These are phyloP conservation scores for Aspergillus transmontanensis DNA, from an alignment of 2,329 filamentous ascomycete genomes.

Conservation along the genomic window DNA sequence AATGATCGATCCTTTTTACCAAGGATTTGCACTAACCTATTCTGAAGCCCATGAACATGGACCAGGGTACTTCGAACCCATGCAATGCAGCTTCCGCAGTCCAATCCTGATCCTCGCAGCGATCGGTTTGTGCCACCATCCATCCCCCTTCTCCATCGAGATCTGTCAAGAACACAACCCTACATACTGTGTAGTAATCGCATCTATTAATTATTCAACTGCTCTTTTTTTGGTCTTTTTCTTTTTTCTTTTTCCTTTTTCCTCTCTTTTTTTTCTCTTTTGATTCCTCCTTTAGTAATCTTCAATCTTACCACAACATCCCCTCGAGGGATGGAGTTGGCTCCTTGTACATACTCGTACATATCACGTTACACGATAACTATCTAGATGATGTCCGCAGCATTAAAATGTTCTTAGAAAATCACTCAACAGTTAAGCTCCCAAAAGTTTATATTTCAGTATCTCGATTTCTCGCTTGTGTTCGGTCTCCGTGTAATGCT, in stretches of 20 bases:
- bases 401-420: neutral
- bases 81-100: slow-evolving; percentile 5
- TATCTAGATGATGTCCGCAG: neutral
- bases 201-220: slow-evolving; percentile 1
- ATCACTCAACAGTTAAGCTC: neutral
- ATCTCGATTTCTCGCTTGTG: neutral
- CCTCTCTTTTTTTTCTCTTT: neutral
- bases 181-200: neutral
- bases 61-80: neutral
- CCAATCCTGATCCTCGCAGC: slow-evolving; percentile 6
- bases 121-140: neutral
- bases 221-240: neutral
- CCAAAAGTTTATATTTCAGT: neutral
- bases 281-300: neutral
- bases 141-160: slow-evolving; percentile 15
- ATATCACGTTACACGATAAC: neutral
- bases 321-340: neutral
- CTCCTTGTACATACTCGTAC: neutral
- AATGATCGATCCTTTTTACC: slow-evolving; percentile 5
- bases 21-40: slow-evolving; percentile 2
- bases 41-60: neutral
- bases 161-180: slow-evolving; percentile 11
- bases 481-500: slow-evolving; percentile 4
- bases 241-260: neutral
- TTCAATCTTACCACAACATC: neutral